Base-by-base conservation (phyloP, 371 early-diverging fungal species). In the Parasitella parasitica region DNA sequence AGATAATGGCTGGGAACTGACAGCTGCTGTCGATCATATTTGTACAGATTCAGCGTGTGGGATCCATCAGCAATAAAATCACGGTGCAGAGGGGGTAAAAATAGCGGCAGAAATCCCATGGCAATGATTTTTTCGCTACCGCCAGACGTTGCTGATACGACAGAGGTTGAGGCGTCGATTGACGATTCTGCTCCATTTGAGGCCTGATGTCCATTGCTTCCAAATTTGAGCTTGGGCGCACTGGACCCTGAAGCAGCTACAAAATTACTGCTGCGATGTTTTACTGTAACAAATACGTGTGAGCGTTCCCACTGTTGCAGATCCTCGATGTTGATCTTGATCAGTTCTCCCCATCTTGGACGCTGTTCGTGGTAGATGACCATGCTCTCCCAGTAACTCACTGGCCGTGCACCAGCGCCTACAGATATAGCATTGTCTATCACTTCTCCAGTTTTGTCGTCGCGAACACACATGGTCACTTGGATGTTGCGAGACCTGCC, bases 291-390 rank as follows among this genome's bases (percentile, higher is more conserved):
- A 56, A 86, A 86, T 11, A 90, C 54, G 67, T 91, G 90, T 1
- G 85, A 77, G 18, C 75, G 64, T 52, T 87, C 77, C 74, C 89
- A 83, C 27, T 69, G 68, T 6, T 73, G 71, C 1, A 77, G 50
- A 12, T 78, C 77, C 0, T 61, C 56, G 12, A 91, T 78, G 36
- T 82, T 81, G 9, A 91, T 63, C 52, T 87, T 81, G 61, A 92
- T 65, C 0, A 77, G 80, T 68, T 92, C 92, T n/a, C 66, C 64
- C 89, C 90, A 92, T 13, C 60, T 73, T 0, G 92, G 91, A 32
- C 68, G 62, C 49, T 83, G 81, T 16, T 80, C 82, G 64, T 92
- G 89, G 48, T 87, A 86, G 61, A 83, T 85, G 3, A 91, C 79
- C 48, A 86, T 69, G 8, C 87, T 86, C 16, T 90, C 87, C 73